A percentile compares a stretch with the other conserved stretches of the same genome.
phyloP scores from a whole-genome alignment of 2,329 filamentous ascomycete species.

The Purpureocillium lavendulum region DNA sequence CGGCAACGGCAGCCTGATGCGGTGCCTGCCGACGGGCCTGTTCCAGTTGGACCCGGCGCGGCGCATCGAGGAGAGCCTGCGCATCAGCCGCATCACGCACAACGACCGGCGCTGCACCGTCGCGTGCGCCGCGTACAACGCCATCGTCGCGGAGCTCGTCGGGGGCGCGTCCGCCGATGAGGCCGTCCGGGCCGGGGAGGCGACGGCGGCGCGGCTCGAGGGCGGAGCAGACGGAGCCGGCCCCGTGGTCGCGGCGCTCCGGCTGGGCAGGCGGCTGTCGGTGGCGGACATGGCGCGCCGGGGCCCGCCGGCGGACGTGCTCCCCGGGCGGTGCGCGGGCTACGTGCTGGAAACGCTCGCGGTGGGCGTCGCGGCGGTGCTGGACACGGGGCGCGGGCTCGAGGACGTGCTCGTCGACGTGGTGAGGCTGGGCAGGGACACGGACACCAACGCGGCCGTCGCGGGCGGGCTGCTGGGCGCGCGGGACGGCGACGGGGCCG shows the following conservation, averaged over 20 bases:
- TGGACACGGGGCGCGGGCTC: slow-evolving; percentile 25
- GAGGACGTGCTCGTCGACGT: slow-evolving; percentile 38
- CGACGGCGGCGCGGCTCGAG: slow-evolving; percentile 14
- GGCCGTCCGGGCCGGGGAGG: slow-evolving; percentile 20
- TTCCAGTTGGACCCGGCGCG: slow-evolving; percentile 21
- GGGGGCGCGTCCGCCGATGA: slow-evolving; percentile 11
- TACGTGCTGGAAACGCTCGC: slow-evolving; percentile 34
- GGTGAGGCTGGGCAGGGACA: slow-evolving; percentile 33
- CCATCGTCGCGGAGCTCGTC: slow-evolving; percentile 24
- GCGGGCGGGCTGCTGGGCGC: slow-evolving; percentile 37
- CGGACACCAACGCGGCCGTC: slow-evolving; percentile 38
- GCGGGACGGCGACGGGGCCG: slow-evolving; percentile 29
- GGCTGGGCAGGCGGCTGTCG: slow-evolving; percentile 15
- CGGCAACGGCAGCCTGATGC: slow-evolving; percentile 39
- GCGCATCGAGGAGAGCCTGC: slow-evolving; percentile 21
- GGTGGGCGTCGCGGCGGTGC: slow-evolving; percentile 31
- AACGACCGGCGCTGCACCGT: slow-evolving; percentile 25
- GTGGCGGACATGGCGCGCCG: slow-evolving; percentile 18
- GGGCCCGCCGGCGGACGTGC: slow-evolving; percentile 20
- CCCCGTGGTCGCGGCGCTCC: slow-evolving; percentile 16
- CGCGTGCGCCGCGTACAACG: slow-evolving; percentile 31
- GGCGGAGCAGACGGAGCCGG: slow-evolving; percentile 1
- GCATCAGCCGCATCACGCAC: slow-evolving; percentile 31
- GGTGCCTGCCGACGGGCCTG: slow-evolving; percentile 35
- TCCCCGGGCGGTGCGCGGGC: slow-evolving; percentile 20